These are phyloP conservation scores for Microdochium bolleyi DNA, from an alignment of 2,329 filamentous ascomycete genomes.

Conservation along the genomic window DNA sequence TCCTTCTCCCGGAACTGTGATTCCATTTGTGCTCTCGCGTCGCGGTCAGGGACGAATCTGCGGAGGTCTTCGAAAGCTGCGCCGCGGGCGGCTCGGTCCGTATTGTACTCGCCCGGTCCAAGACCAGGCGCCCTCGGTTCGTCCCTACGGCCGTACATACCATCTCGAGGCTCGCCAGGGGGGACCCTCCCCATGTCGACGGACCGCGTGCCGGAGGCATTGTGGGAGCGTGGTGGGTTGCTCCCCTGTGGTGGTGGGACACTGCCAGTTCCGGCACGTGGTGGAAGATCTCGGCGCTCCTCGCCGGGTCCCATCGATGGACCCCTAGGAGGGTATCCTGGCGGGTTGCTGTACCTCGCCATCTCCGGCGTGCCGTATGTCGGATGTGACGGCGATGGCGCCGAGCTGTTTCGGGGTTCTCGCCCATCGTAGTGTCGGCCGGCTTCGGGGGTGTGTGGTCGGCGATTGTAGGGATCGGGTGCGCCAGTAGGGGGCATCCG, in stretches of 20 bases:
- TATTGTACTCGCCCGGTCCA: constrained; percentile 39
- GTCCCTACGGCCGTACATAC: constrained; percentile 41
- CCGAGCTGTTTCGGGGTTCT: constrained; percentile 31
- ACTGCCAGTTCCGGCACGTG: constrained; percentile 21
- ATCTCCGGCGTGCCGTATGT: constrained; percentile 48
- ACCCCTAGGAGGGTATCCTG: constrained; percentile 43
- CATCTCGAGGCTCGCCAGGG: constrained; percentile 17
- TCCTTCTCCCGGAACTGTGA: constrained; percentile 37
- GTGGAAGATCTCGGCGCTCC: constrained; percentile 29
- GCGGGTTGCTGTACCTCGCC: constrained; percentile 51
- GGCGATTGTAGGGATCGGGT: constrained; percentile 40
- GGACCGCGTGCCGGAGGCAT: constrained; percentile 32
- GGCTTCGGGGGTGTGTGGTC: constrained; percentile 69
- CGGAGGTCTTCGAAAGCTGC: constrained; percentile 46
- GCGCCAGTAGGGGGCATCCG: constrained; percentile 53
- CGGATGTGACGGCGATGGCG: constrained; percentile 38
- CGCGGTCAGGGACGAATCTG: constrained; percentile 39
- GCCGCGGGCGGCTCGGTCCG: constrained; percentile 35
- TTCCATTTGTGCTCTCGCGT: constrained; percentile 26
- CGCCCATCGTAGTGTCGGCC: constrained; percentile 43
- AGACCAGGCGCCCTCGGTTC: constrained; percentile 27
- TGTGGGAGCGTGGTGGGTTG: constrained; percentile 45
- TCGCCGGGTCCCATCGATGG: constrained; percentile 38
- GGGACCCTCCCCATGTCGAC: constrained; percentile 36
- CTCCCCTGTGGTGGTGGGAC: constrained; percentile 39